Percentiles rank a stretch among this genome's conserved stretches.
Conservation (phyloP, 768 basidiomycete species). For the Asterophora parasitica region DNA sequence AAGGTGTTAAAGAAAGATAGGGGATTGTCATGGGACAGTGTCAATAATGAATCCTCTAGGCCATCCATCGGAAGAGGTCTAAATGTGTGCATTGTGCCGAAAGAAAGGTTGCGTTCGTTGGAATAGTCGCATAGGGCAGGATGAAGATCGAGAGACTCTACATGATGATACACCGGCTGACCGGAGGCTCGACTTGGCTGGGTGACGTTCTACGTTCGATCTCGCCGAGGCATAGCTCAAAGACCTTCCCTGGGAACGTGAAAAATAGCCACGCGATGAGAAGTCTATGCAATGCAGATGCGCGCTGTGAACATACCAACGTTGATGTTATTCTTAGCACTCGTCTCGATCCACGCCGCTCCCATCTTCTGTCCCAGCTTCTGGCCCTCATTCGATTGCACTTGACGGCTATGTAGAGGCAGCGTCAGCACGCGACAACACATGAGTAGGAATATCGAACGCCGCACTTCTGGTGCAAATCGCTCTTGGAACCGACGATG, state of each 20-base stretch:
- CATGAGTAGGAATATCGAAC: slow-evolving; percentile 9
- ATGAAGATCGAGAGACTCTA: slow-evolving; percentile 17
- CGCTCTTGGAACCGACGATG: slow-evolving; percentile 89
- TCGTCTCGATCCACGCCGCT: slow-evolving; percentile 84
- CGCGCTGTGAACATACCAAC: slow-evolving; percentile 58
- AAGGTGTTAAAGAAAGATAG: slow-evolving; percentile 3
- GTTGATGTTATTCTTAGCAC: slow-evolving; percentile 82
- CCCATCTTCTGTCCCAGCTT: slow-evolving; percentile 66
- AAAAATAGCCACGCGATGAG: neutral
- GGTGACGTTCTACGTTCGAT: slow-evolving; percentile 72
- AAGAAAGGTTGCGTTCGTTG: no score
- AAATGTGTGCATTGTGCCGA: neutral
- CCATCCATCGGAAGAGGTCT: neutral
- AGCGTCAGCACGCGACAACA: slow-evolving; percentile 17
- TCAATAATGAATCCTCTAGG: slow-evolving; percentile 9
- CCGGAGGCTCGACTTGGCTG: slow-evolving; percentile 35
- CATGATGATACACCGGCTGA: slow-evolving; percentile 36
- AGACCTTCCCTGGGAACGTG: slow-evolving; percentile 59
- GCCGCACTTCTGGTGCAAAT: slow-evolving; percentile 70
- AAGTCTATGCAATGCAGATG: neutral
- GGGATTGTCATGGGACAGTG: neutral
- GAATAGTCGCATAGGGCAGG: no score
- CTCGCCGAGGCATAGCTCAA: slow-evolving; percentile 78
- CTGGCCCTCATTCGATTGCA: slow-evolving; percentile 68
- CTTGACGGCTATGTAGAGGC: slow-evolving; percentile 54